These are phyloP conservation scores for Cordyceps cicadae DNA, from an alignment of 2,329 filamentous ascomycete species.

Conservation along the genomic window DNA sequence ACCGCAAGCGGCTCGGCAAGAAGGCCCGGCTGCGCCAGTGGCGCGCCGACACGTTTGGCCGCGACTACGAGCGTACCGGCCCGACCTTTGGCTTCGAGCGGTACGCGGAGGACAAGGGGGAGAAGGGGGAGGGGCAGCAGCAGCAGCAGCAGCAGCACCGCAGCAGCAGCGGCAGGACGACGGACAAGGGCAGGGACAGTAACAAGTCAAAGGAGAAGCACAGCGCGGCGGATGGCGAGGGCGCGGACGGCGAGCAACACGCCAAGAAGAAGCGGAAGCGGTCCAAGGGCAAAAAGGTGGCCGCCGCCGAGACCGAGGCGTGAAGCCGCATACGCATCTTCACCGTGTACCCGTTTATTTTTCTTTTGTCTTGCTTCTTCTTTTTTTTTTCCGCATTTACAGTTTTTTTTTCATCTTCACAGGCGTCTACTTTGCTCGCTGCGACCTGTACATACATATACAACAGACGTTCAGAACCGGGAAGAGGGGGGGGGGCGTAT, in stretches of 20 bases:
- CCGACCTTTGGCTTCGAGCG: slow-evolving; percentile 51
- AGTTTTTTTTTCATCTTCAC: not conserved
- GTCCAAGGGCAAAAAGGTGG: slow-evolving; percentile 36
- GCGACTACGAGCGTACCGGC: slow-evolving; percentile 46
- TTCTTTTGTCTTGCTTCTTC: not conserved
- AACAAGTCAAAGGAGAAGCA: too few species aligned
- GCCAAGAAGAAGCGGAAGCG: slow-evolving; percentile 39
- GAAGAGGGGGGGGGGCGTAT: not conserved
- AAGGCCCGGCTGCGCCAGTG: slow-evolving; percentile 86
- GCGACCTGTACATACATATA: not conserved
- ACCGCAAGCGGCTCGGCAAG: slow-evolving; percentile 84
- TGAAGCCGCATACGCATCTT: slow-evolving; percentile 11
- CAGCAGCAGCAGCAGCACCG: too few species aligned
- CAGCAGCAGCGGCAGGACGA: slow-evolving; percentile 13
- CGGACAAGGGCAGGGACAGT: too few species aligned
- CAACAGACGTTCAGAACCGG: not conserved
- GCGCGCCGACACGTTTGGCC: slow-evolving; percentile 58
- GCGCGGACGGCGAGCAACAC: slow-evolving; percentile 20
- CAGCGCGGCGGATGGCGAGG: too few species aligned
- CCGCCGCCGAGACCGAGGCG: slow-evolving; percentile 22
- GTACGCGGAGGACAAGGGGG: slow-evolving; percentile 23
- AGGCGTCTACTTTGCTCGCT: not conserved
- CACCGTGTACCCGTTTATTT: not conserved
- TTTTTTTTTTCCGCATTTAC: too few species aligned
- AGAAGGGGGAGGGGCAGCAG: slow-evolving; percentile 15